A percentile compares a stretch with the other conserved stretches of the same genome.
phyloP scores from a whole-genome alignment of 352 stramenopile species.

The Phytophthora brassicae region DNA sequence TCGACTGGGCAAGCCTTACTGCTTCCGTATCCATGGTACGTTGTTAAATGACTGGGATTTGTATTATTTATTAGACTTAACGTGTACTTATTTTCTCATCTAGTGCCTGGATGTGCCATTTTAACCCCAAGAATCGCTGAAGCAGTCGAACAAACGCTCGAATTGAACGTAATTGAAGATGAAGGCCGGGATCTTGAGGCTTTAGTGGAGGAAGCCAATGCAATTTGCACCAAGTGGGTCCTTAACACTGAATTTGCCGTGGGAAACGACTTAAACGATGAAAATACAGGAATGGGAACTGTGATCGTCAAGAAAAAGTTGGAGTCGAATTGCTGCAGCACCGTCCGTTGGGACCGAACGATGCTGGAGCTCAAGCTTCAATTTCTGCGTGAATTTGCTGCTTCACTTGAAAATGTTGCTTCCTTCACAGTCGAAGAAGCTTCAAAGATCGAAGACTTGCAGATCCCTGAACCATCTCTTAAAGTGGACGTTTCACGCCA shows the following conservation, averaged over 20 bases:
- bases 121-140: conserved; percentile 27
- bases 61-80: neutral
- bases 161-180: conserved; percentile 25
- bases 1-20: conserved; percentile 39
- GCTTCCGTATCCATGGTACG: conserved; percentile 54
- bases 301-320: conserved; percentile 59
- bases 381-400: conserved; percentile 48
- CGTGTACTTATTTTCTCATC: neutral
- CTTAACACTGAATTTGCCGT: conserved; percentile 52
- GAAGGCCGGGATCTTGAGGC: conserved; percentile 24
- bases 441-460: conserved; percentile 26
- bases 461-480: conserved; percentile 2
- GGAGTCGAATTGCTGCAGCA: conserved; percentile 39
- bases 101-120: conserved; percentile 26
- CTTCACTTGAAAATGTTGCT: conserved; percentile 39
- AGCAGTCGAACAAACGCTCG: conserved; percentile 26
- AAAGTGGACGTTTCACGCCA: conserved; percentile 22
- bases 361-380: conserved; percentile 51
- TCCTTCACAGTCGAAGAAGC: conserved; percentile 21
- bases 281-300: neutral
- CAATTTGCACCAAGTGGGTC: conserved; percentile 54
- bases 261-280: conserved; percentile 4
- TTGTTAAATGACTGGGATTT: neutral
- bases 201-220: conserved; percentile 59
- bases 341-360: conserved; percentile 43